A percentile compares a stretch with the other conserved stretches of the same genome.
Conservation (phyloP, 176 grass and related monocot species). For the Urochloa ruziziensis region DNA sequence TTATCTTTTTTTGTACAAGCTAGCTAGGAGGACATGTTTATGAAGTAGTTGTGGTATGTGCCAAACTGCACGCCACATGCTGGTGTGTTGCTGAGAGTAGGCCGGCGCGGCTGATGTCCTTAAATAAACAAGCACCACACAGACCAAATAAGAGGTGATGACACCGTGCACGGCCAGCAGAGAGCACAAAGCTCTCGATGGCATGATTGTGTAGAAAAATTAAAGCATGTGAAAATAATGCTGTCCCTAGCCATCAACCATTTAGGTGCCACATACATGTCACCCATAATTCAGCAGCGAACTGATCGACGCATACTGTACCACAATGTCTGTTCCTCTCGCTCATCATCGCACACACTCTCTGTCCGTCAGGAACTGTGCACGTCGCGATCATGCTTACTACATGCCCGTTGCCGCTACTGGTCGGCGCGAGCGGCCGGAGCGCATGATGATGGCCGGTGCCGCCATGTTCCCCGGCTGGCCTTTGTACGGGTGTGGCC, state of each 20-base stretch:
- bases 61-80: background rate
- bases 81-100: background rate
- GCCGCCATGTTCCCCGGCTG: background rate
- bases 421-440: background rate
- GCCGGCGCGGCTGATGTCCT: background rate
- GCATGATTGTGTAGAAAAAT: background rate
- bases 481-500: background rate
- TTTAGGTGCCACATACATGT: constrained; percentile 21
- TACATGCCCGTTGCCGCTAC: background rate
- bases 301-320: background rate
- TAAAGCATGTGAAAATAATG: background rate
- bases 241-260: background rate
- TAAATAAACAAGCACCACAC: constrained; percentile 28
- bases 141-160: background rate
- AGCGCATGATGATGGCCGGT: background rate
- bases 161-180: background rate
- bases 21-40: background rate
- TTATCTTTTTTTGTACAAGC: too few species aligned
- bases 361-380: too few species aligned
- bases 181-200: background rate
- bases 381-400: background rate
- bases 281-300: constrained; percentile 17
- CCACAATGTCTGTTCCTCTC: background rate
- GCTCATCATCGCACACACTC: too few species aligned
- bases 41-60: background rate